A percentile compares a stretch with the other conserved stretches of the same genome.
phyloP scores from a whole-genome alignment of 2,329 filamentous ascomycete genomes.

The Dactylella cylindrospora region DNA sequence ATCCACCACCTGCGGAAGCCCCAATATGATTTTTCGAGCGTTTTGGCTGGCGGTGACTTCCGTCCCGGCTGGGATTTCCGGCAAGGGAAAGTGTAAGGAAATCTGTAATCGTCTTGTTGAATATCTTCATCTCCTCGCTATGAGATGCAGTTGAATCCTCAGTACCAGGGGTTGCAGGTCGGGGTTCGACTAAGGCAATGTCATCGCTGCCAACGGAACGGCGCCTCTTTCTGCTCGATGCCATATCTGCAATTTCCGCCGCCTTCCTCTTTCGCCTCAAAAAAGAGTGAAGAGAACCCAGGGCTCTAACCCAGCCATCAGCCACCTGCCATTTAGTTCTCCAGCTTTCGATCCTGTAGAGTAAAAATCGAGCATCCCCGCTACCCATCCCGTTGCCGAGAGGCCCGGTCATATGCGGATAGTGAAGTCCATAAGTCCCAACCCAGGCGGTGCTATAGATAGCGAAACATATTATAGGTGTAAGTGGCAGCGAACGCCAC shows the following conservation, averaged over 20 bases:
- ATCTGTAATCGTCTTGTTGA: conserved; percentile 41
- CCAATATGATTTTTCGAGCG: conserved; percentile 38
- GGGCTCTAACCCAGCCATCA: conserved; percentile 45
- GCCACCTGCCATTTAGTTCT: conserved; percentile 47
- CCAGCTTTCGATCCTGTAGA: conserved; percentile 45
- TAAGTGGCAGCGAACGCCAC: conserved; percentile 65
- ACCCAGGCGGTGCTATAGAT: conserved; percentile 68
- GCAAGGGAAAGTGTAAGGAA: conserved; percentile 36
- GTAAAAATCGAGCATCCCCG: conserved; percentile 44
- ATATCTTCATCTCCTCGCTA: conserved; percentile 43
- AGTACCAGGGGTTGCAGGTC: conserved; percentile 14
- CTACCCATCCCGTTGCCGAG: conserved; percentile 46
- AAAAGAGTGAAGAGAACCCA: conserved; percentile 45
- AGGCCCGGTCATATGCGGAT: conserved; percentile 64
- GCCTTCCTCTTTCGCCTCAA: conserved; percentile 34
- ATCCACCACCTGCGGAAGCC: conserved; percentile 24
- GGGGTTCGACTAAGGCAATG: conserved; percentile 10
- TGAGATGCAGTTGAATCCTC: conserved; percentile 16
- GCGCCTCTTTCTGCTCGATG: conserved; percentile 34
- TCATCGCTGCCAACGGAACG: conserved; percentile 38
- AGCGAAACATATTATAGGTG: conserved; percentile 67
- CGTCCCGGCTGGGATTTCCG: conserved; percentile 22
- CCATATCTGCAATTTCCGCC: conserved; percentile 31
- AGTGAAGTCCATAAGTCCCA: conserved; percentile 67
- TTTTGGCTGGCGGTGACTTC: conserved; percentile 37